Percentiles rank a stretch among this genome's conserved stretches.
phyloP scores from a whole-genome alignment of 371 early-diverging fungal species.

The Mucor sp. region DNA sequence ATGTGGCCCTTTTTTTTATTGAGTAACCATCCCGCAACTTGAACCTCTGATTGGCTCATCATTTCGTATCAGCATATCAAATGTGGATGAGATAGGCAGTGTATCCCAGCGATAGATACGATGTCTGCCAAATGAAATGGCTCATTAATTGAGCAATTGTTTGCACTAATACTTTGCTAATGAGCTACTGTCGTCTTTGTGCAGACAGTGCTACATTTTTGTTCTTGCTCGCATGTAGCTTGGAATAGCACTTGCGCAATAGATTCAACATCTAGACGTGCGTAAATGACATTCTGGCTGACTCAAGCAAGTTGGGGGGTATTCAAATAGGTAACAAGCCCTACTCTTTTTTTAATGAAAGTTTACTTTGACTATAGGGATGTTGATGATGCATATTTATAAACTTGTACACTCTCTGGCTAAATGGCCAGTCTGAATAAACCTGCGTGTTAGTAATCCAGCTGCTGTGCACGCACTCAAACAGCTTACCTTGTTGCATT shows the following conservation, averaged over 20 bases:
- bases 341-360: background rate
- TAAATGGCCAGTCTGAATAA: constrained; percentile 27
- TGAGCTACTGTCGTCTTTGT: background rate
- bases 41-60: background rate
- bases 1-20: background rate
- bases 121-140: background rate
- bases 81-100: background rate
- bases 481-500: constrained; percentile 25
- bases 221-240: no score
- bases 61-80: background rate
- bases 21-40: background rate
- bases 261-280: background rate
- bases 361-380: no score
- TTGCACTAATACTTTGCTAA: background rate
- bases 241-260: no score
- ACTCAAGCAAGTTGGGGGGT: background rate
- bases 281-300: background rate
- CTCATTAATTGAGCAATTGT: background rate
- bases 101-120: background rate
- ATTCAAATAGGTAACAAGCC: background rate
- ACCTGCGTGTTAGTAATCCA: background rate
- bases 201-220: no score
- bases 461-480: no score
- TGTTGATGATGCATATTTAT: background rate
- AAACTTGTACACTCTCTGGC: constrained; percentile 36